Conservation (phyloP, 805 yeast species). For the Cyberlindnera veronae region DNA sequence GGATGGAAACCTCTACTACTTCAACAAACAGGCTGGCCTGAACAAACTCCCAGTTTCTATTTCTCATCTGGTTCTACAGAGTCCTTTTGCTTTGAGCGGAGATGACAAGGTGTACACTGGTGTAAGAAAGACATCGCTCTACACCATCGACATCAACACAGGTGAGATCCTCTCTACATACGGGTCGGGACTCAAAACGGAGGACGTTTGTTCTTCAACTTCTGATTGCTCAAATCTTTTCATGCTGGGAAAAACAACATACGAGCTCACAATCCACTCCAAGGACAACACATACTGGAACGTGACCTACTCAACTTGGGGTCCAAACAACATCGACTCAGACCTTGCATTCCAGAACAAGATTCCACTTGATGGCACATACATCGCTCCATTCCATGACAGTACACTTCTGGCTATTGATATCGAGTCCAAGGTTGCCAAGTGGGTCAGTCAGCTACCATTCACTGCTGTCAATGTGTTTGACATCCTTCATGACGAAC, state of each 20-base stretch:
- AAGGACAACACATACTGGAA: slow-evolving; percentile 73
- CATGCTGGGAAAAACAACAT: slow-evolving; percentile 67
- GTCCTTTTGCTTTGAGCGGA: slow-evolving; percentile 74
- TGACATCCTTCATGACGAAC: slow-evolving; percentile 52
- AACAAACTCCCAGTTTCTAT: slow-evolving; percentile 81
- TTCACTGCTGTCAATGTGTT: slow-evolving; percentile 73
- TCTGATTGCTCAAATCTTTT: slow-evolving; percentile 36
- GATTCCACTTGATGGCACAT: slow-evolving; percentile 65
- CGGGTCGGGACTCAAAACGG: too few species aligned
- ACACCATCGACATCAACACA: slow-evolving; percentile 64
- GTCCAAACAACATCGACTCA: slow-evolving; percentile 78
- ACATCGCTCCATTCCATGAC: slow-evolving; percentile 82
- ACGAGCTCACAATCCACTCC: slow-evolving; percentile 74
- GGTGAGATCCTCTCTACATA: slow-evolving; percentile 72
- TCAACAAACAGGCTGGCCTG: slow-evolving; percentile 69
- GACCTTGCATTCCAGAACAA: slow-evolving; percentile 46
- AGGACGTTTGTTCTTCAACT: slow-evolving; percentile 10
- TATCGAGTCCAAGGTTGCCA: slow-evolving; percentile 60
- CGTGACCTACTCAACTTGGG: slow-evolving; percentile 85
- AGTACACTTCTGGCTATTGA: slow-evolving; percentile 75
- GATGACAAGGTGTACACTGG: slow-evolving; percentile 89
- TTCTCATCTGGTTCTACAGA: slow-evolving; percentile 68
- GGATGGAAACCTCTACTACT: slow-evolving; percentile 81
- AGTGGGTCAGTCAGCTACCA: slow-evolving; percentile 76
- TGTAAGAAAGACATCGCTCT: slow-evolving; percentile 67